Conservation (phyloP, 2,329 filamentous ascomycete genomes). For the Mollisia scopiformis region DNA sequence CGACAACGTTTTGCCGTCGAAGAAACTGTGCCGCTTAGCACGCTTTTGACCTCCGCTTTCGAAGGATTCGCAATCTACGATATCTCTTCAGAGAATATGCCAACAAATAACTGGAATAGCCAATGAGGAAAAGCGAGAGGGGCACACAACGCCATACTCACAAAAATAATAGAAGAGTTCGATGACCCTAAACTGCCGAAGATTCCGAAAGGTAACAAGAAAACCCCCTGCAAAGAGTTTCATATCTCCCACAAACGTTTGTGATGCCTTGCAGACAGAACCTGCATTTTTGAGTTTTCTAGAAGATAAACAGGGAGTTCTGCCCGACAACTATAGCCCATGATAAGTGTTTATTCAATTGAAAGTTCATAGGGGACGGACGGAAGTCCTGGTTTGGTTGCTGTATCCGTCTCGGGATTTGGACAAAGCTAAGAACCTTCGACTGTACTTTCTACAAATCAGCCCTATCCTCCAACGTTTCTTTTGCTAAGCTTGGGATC, state of each 20-base stretch:
- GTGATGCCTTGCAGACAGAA: no score
- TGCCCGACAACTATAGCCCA: neutral
- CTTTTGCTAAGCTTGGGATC: neutral
- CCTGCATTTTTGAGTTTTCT: neutral
- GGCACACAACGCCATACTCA: neutral
- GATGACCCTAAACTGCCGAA: neutral
- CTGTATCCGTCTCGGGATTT: neutral
- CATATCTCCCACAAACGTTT: neutral
- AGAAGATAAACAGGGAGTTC: neutral
- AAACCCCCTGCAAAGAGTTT: neutral
- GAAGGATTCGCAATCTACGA: neutral
- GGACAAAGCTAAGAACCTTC: neutral
- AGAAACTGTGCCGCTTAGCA: no score
- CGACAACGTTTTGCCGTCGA: no score
- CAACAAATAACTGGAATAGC: neutral
- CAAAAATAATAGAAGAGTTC: neutral
- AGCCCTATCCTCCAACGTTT: neutral
- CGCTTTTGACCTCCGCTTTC: no score
- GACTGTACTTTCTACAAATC: no score
- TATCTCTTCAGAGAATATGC: neutral
- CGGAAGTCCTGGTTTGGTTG: neutral
- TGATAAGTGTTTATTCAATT: neutral
- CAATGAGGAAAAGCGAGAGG: no score
- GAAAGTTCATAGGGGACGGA: neutral
- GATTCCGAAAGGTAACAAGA: neutral